Conservation (phyloP, 2,329 filamentous ascomycete genomes). For the Tolypocladium tropicale region DNA sequence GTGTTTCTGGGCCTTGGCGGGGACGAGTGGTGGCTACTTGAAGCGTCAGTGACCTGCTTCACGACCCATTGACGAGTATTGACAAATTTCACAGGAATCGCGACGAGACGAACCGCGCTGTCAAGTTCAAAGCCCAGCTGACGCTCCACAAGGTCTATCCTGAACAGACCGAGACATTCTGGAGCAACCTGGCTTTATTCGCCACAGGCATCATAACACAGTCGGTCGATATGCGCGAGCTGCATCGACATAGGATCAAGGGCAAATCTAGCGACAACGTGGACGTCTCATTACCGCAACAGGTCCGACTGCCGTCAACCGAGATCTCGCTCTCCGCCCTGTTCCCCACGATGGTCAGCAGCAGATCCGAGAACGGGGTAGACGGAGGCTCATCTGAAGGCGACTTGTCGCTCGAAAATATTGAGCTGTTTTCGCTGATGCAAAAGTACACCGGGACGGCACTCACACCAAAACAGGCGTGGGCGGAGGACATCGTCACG, state of each 20-base stretch:
- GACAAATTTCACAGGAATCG: conserved; percentile 14
- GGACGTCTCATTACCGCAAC: conserved; percentile 29
- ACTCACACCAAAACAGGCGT: conserved; percentile 25
- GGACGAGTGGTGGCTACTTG: conserved; percentile 70
- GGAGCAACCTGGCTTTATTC: conserved; percentile 40
- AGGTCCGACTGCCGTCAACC: conserved; percentile 37
- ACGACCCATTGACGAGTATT: background rate
- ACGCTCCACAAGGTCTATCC: conserved; percentile 33
- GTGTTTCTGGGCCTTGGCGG: conserved; percentile 61
- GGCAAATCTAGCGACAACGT: conserved; percentile 21
- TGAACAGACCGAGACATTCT: conserved; percentile 38
- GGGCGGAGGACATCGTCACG: conserved; percentile 50
- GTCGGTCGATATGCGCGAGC: conserved; percentile 34
- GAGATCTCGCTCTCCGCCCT: conserved; percentile 38
- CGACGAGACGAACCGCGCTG: conserved; percentile 11
- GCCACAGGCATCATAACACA: conserved; percentile 41
- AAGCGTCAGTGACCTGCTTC: conserved; percentile 35
- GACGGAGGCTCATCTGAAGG: conserved; percentile 1
- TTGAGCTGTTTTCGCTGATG: conserved; percentile 13
- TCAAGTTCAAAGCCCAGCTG: conserved; percentile 27
- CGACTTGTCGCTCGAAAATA: conserved; percentile 4
- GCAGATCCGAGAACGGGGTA: conserved; percentile 8
- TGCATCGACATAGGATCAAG: conserved; percentile 34
- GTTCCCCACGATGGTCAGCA: conserved; percentile 24
- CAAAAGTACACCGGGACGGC: conserved; percentile 9